Evolutionary conservation across 1,139 yeast genomes (phyloP), one percentile per base, ranked within the genome.

Genomic region (Candida tetrigidarum): DNA sequence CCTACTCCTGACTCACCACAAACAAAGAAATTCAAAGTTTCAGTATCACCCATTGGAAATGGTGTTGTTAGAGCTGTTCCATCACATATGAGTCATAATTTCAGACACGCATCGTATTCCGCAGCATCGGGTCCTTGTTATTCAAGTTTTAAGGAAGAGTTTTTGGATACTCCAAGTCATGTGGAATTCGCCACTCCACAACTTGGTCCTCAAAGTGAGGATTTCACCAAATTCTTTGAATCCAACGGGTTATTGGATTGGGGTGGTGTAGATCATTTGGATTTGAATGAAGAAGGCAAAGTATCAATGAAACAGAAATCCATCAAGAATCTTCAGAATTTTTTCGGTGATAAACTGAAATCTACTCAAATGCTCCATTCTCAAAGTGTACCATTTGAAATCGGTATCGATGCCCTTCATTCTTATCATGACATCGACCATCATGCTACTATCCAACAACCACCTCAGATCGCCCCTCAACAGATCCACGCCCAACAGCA

Each of bases 121-220:
- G 97, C 97, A 0, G 82, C 90, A 1, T 80, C 89, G 10, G 82
- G 90, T 0, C 67, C 78, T 10, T 81, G 95, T 0, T 90, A 90
- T 58, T 76, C 88, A 2, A 79, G 78, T 37, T 62, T 67, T 37
- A 73, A 73, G 51, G 84, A 80, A 30, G 36, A 34, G 16, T 36
- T 46, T 23, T 64, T 67, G 37, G 38, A 48, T 5, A 76, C 71
- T 1, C 84, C 92, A 1, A 77, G 77, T 33, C 88, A 84, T 57
- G 90, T 85, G 10, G 88, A 83, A 5, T 87, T 86, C 59, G 82
- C 95, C 2, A 86, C 96, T 2, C 96, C 96, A 1, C 96, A 87
- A 60, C 60, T 83, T 43, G 64, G 71, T 1, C 76, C 68, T 9
- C 50, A 56, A 1, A 68, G 59, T 33, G 50, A 59, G 27, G 51